Conservation (phyloP, 164 flowering plant species). For the Magnolia sinica region DNA sequence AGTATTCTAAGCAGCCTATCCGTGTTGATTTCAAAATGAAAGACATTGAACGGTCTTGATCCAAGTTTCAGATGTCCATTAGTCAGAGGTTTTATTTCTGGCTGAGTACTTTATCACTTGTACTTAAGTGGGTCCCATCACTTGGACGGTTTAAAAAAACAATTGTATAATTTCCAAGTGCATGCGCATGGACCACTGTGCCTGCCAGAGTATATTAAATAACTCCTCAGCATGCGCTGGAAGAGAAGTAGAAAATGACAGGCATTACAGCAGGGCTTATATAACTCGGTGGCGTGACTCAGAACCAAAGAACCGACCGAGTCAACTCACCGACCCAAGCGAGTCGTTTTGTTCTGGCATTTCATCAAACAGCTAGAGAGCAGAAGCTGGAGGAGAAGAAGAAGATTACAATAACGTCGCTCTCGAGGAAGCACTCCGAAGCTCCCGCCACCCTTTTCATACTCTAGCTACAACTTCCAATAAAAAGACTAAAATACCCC, state of each 20-base stretch:
- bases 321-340: background rate
- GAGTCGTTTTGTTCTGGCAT: conserved; percentile 6
- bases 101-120: too few relatives aligned
- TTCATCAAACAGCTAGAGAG: conserved; percentile 1
- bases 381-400: background rate
- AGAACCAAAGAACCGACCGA: background rate
- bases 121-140: too few relatives aligned
- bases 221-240: background rate
- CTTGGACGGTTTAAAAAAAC: too few relatives aligned
- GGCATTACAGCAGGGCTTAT: background rate
- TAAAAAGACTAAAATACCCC: background rate
- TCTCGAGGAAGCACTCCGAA: background rate
- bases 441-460: conserved; percentile 2
- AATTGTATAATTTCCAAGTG: background rate
- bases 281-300: too few relatives aligned
- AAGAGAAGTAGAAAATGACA: background rate
- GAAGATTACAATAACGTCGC: background rate
- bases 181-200: background rate
- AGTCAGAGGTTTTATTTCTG: too few relatives aligned
- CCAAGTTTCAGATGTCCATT: too few relatives aligned
- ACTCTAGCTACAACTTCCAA: background rate
- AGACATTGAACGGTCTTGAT: too few relatives aligned
- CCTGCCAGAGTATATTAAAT: background rate
- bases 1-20: too few relatives aligned
- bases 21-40: too few relatives aligned